These are phyloP conservation scores for Neurospora sp. DNA, from an alignment of 495 filamentous ascomycete genomes.

Conservation along the genomic window DNA sequence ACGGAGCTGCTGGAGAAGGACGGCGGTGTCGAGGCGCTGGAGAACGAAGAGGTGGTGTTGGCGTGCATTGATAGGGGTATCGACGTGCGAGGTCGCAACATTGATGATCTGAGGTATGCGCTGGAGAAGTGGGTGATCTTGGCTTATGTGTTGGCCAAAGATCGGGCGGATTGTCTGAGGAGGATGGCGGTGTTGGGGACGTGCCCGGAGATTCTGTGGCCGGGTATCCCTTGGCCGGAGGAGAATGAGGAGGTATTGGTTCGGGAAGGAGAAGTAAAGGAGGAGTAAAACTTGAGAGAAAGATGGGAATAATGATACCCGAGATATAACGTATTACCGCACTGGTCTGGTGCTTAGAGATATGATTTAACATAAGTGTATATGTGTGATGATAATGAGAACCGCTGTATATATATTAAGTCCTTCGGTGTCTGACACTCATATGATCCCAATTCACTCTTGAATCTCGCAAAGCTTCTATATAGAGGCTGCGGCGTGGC, in stretches of 20 bases:
- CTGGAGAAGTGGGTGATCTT: constrained; percentile 27
- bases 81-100: constrained; percentile 17
- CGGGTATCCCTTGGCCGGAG: not conserved
- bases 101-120: constrained; percentile 15
- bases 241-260: not conserved
- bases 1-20: constrained; percentile 24
- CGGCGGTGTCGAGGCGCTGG: constrained; percentile 26
- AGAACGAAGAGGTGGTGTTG: constrained; percentile 31
- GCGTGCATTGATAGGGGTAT: constrained; percentile 36
- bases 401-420: too few species aligned
- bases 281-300: not conserved
- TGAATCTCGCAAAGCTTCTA: too few species aligned
- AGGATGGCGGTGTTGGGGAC: constrained; percentile 6
- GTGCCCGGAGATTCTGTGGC: not conserved
- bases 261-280: not conserved
- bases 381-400: not conserved
- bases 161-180: constrained; percentile 3
- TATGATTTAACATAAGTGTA: not conserved
- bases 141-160: constrained; percentile 4
- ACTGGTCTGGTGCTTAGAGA: not conserved
- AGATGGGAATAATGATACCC: not conserved
- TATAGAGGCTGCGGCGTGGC: too few species aligned
- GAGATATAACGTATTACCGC: not conserved
- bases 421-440: too few species aligned
- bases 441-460: too few species aligned